Conservation (phyloP, 805 yeast genomes). For the Metschnikowia lachancei region DNA sequence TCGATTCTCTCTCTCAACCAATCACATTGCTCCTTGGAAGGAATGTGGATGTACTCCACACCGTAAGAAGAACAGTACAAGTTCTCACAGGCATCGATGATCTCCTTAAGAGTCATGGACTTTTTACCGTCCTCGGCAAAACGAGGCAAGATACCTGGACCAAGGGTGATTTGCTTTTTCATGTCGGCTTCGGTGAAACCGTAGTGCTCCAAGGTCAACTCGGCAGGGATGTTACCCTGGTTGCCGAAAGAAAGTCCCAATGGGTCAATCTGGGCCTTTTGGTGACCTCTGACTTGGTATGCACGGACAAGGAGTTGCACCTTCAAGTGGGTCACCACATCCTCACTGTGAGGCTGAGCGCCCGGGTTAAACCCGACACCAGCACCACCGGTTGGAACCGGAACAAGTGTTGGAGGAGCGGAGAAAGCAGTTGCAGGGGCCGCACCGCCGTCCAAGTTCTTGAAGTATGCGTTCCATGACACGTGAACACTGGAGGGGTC, state of each 20-base stretch:
- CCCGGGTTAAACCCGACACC: conserved; percentile 53
- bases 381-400: conserved; percentile 77
- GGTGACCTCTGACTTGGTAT: conserved; percentile 97
- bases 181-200: conserved; percentile 87
- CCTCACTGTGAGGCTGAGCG: conserved; percentile 49
- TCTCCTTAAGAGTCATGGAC: conserved; percentile 71
- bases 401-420: conserved; percentile 90
- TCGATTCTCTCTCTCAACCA: conserved; percentile 98
- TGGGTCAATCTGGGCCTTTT: conserved; percentile 95
- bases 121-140: conserved; percentile 66
- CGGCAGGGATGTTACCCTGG: conserved; percentile 66
- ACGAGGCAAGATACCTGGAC: conserved; percentile 96
- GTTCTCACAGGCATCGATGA: conserved; percentile 73
- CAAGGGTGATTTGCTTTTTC: conserved; percentile 78
- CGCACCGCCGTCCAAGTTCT: conserved; percentile 72
- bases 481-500: conserved; percentile 92
- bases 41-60: conserved; percentile 94
- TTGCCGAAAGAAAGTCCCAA: conserved; percentile 84
- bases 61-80: conserved; percentile 89
- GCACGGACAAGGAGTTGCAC: conserved; percentile 97
- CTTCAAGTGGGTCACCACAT: conserved; percentile 83
- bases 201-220: conserved; percentile 87
- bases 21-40: conserved; percentile 92
- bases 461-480: conserved; percentile 96
- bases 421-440: conserved; percentile 72